A percentile compares a stretch with the other conserved stretches of the same genome.
These are phyloP conservation scores for Arthrinium phaeospermum DNA, from an alignment of 2,329 filamentous ascomycete species.

Conservation along the genomic window DNA sequence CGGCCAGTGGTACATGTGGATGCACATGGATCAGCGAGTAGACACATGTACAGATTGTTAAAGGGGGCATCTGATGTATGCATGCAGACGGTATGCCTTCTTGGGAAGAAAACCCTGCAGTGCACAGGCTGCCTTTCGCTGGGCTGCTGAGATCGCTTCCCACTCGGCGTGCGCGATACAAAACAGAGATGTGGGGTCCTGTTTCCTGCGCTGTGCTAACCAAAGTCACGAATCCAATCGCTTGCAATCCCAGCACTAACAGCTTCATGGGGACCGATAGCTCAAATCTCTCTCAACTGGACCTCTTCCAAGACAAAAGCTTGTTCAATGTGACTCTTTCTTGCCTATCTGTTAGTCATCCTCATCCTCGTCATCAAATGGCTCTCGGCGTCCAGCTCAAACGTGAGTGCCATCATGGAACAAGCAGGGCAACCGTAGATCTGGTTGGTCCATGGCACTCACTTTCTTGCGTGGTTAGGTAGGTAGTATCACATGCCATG, in stretches of 20 bases:
- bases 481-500: neutral
- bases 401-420: neutral
- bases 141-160: neutral
- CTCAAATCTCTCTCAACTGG: neutral
- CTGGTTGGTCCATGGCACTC: constrained; percentile 1
- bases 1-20: neutral
- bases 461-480: neutral
- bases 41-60: neutral
- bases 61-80: constrained; percentile 13
- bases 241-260: neutral
- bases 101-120: constrained; percentile 1
- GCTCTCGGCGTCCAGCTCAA: neutral
- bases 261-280: neutral
- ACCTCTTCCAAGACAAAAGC: neutral
- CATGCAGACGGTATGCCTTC: neutral
- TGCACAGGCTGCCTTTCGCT: neutral
- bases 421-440: neutral
- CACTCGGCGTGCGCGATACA: constrained; percentile 13
- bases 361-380: neutral
- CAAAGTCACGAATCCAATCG: constrained; percentile 3
- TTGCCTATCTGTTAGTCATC: neutral
- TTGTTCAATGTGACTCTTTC: constrained; percentile 1
- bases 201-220: neutral
- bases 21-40: neutral
- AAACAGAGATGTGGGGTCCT: neutral